Conservation (phyloP, 169 alveolate species). For the Plasmodium knowlesi region DNA sequence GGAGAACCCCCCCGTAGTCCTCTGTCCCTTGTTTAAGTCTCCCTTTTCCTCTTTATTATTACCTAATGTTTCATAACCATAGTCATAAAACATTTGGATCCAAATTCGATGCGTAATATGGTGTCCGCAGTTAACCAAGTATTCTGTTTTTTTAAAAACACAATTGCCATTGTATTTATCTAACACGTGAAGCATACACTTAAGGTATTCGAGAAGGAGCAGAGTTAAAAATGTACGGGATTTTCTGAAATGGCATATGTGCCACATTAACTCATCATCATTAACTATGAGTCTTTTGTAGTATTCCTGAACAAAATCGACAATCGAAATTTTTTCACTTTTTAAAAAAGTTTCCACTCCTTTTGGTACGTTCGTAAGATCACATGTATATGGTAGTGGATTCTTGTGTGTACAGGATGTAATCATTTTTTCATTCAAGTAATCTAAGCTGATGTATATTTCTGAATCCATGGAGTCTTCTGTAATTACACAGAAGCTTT, state of each 20-base stretch:
- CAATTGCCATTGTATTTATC: constrained; percentile 52
- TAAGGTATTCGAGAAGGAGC: constrained; percentile 56
- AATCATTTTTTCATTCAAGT: constrained; percentile 78
- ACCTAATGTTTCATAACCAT: constrained; percentile 74
- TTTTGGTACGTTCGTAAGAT: constrained; percentile 69
- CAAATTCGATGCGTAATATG: constrained; percentile 85
- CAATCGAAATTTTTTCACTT: constrained; percentile 74
- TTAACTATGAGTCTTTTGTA: constrained; percentile 77
- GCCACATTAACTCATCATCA: constrained; percentile 76
- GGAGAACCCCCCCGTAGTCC: background rate
- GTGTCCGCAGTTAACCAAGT: constrained; percentile 82
- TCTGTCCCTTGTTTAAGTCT: constrained; percentile 6
- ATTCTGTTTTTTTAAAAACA: constrained; percentile 79
- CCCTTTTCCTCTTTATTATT: background rate
- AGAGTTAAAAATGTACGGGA: constrained; percentile 35
- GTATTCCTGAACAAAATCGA: constrained; percentile 82
- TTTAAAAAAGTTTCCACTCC: constrained; percentile 74
- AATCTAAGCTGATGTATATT: constrained; percentile 78
- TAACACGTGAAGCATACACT: constrained; percentile 49
- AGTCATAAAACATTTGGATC: constrained; percentile 82
- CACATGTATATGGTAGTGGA: constrained; percentile 85
- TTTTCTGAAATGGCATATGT: constrained; percentile 43
- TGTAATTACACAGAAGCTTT: constrained; percentile 79
- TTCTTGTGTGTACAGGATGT: constrained; percentile 79
- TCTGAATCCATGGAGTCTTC: constrained; percentile 78